A percentile compares a stretch with the other conserved stretches of the same genome.
These are phyloP conservation scores for Gaeumannomyces tritici DNA, from an alignment of 2,329 filamentous ascomycete species.

Conservation along the genomic window DNA sequence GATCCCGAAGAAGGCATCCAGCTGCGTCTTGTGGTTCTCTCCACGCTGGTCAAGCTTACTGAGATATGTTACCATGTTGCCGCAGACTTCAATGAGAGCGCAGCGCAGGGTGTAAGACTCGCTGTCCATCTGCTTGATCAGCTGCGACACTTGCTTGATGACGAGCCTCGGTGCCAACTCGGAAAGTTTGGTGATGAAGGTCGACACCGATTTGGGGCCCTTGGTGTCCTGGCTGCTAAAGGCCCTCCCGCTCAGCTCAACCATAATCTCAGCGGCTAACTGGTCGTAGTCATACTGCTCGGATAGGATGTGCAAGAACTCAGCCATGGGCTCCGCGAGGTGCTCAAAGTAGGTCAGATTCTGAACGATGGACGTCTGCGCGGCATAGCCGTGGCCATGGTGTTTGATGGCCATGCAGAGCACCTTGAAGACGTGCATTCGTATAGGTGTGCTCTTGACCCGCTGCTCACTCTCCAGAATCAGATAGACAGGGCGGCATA, in stretches of 20 bases:
- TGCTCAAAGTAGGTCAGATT: constrained; percentile 98
- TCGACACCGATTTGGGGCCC: constrained; percentile 91
- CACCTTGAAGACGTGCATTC: constrained; percentile 97
- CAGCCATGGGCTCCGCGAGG: constrained; percentile 97
- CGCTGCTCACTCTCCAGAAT: constrained; percentile 89
- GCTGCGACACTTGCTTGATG: constrained; percentile 93
- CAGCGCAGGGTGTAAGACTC: constrained; percentile 94
- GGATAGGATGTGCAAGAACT: constrained; percentile 89
- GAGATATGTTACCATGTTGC: constrained; percentile 85
- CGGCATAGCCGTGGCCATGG: constrained; percentile 91
- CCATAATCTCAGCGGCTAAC: constrained; percentile 83
- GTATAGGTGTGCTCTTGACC: constrained; percentile 77
- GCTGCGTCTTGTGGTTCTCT: constrained; percentile 88
- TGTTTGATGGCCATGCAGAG: constrained; percentile 95
- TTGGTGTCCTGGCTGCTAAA: constrained; percentile 95
- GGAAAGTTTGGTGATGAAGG: constrained; percentile 87
- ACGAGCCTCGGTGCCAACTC: constrained; percentile 85
- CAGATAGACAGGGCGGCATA: constrained; percentile 89
- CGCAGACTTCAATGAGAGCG: constrained; percentile 92
- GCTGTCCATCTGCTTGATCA: constrained; percentile 91
- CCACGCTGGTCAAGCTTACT: constrained; percentile 85
- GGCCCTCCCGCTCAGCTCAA: constrained; percentile 93
- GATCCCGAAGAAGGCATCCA: constrained; percentile 95
- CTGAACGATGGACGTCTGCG: constrained; percentile 96
- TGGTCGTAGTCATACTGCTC: constrained; percentile 98